Evolutionary conservation across 2,329 filamentous ascomycete species (phyloP).

Genomic region (Penicillium sclerotiorum): DNA sequence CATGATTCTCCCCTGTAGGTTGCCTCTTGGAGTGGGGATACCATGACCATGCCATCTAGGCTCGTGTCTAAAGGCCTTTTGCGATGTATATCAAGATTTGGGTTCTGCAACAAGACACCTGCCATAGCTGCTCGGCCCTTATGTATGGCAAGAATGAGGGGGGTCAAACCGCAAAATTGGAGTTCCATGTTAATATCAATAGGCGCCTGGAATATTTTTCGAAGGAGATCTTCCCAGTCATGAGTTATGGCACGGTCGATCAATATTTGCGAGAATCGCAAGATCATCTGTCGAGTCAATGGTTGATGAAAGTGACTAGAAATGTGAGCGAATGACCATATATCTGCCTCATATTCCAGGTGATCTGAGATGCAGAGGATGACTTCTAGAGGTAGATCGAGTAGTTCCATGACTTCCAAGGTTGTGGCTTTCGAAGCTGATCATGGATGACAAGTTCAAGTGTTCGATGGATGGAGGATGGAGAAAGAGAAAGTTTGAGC

Average conservation of each 20-base stretch:
- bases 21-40: too few species aligned
- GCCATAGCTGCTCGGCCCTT: too few species aligned
- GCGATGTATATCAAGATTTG: not conserved
- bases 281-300: not conserved
- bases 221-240: not conserved
- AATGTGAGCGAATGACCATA: not conserved
- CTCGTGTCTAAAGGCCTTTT: not conserved
- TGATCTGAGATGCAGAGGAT: not conserved
- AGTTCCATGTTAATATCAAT: not conserved
- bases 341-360: not conserved
- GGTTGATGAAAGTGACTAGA: not conserved
- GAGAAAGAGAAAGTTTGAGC: too few species aligned
- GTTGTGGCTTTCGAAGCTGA: too few species aligned
- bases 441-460: too few species aligned
- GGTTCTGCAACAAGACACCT: not conserved
- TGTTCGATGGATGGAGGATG: too few species aligned
- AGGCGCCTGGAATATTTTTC: not conserved
- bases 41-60: too few species aligned
- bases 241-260: not conserved
- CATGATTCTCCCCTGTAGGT: too few species aligned
- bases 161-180: too few species aligned
- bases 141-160: too few species aligned
- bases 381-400: not conserved
- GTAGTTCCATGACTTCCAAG: not conserved
- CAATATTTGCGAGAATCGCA: not conserved